Conservation (phyloP, 78 protist species). For the Dictyostelium brefeldianum region DNA sequence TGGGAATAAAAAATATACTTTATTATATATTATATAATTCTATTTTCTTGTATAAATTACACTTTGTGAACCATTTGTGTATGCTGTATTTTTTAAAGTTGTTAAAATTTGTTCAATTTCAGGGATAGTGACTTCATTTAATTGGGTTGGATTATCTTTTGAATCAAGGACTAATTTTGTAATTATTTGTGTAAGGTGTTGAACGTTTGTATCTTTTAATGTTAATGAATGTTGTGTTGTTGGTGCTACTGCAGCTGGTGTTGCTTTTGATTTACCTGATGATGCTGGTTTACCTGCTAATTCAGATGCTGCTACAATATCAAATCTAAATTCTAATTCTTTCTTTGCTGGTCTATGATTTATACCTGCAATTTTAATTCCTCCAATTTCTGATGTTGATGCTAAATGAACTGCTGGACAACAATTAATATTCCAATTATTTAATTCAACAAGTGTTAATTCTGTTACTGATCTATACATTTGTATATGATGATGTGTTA, state of each 20-base stretch:
- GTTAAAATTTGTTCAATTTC: constrained; percentile 48
- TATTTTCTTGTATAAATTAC: neutral
- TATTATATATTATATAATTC: neutral
- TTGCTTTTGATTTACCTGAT: neutral
- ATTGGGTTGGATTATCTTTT: neutral
- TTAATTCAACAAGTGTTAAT: constrained; percentile 56
- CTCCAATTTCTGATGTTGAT: constrained; percentile 59
- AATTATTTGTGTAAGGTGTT: constrained; percentile 27
- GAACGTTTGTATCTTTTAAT: constrained; percentile 36
- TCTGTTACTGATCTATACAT: constrained; percentile 44
- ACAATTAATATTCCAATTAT: constrained; percentile 74
- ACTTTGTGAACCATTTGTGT: constrained; percentile 46
- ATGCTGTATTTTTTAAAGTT: constrained; percentile 54
- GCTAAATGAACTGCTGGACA: constrained; percentile 68
- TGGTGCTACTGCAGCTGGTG: neutral
- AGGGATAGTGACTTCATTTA: neutral
- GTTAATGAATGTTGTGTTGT: neutral
- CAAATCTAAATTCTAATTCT: constrained; percentile 78
- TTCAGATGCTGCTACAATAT: constrained; percentile 10
- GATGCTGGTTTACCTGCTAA: neutral
- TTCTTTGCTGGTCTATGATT: constrained; percentile 77
- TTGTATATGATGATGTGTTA: neutral
- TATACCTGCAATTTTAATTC: constrained; percentile 51
- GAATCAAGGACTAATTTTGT: neutral
- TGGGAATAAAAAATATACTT: constrained; percentile 11